phyloP scores from a whole-genome alignment of 1,284 basidiomycete genomes.

The Takashimella koratensis region DNA sequence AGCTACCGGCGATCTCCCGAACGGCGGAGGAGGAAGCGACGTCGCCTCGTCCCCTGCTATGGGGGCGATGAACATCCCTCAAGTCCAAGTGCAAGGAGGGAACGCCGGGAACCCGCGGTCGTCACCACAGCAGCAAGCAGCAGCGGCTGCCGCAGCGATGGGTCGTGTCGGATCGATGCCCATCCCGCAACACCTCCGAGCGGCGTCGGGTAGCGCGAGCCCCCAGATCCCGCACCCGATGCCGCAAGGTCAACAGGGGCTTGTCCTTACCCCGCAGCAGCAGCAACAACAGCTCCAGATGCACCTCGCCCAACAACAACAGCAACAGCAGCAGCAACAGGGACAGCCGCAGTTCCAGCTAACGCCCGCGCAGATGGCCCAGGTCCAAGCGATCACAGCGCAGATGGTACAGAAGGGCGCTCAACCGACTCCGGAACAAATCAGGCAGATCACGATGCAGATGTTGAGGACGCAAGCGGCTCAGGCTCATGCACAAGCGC shows the following conservation, averaged over 20 bases:
- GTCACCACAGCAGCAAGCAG: constrained; percentile 10
- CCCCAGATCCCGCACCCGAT: not conserved
- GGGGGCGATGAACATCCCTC: not conserved
- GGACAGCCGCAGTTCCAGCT: constrained; percentile 6
- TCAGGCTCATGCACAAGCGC: constrained; percentile 16
- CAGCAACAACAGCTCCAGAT: constrained; percentile 5
- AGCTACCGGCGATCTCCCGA: constrained; percentile 16
- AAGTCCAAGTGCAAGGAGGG: not conserved
- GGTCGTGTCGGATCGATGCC: constrained; percentile 17
- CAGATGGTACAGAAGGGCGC: not conserved
- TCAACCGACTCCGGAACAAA: not conserved
- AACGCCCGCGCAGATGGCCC: not conserved
- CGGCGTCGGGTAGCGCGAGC: constrained; percentile 4
- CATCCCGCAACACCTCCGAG: constrained; percentile 19
- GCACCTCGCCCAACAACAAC: constrained; percentile 11
- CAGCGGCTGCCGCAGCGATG: constrained; percentile 8
- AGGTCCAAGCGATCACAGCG: not conserved
- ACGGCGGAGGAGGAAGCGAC: constrained; percentile 11
- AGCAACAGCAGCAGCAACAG: constrained; percentile 13
- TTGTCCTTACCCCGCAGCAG: not conserved
- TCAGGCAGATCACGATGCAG: not conserved
- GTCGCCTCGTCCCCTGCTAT: not conserved
- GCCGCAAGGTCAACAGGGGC: not conserved
- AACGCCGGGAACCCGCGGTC: not conserved
- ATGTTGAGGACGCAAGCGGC: constrained; percentile 6